Evolutionary conservation across 768 basidiomycete species (phyloP).

Genomic region (Tulasnella sp.): DNA sequence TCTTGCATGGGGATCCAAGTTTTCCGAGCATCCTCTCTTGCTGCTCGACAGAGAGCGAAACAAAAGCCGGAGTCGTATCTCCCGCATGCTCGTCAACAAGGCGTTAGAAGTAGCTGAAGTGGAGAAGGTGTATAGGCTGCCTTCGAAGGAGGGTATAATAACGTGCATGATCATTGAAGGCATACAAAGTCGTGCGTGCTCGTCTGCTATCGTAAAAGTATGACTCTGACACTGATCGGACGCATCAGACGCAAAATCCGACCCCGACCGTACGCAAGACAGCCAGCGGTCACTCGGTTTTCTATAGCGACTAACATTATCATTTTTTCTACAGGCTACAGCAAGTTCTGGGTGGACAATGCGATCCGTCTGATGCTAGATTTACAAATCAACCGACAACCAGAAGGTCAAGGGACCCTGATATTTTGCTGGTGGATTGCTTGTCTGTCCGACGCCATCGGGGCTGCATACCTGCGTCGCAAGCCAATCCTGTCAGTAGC

Average conservation of each 20-base stretch:
- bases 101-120: conserved; percentile 79
- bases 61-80: conserved; percentile 58
- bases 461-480: conserved; percentile 69
- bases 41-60: conserved; percentile 56
- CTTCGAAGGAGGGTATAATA: conserved; percentile 68
- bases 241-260: conserved; percentile 54
- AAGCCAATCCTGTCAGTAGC: conserved; percentile 57
- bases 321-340: conserved; percentile 43
- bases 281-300: background rate
- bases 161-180: conserved; percentile 72
- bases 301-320: background rate
- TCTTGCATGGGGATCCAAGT: conserved; percentile 85
- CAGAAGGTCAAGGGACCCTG: conserved; percentile 56
- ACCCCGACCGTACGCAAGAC: conserved; percentile 44
- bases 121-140: conserved; percentile 72
- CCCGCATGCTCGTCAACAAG: conserved; percentile 63
- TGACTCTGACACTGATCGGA: background rate
- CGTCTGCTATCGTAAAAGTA: background rate
- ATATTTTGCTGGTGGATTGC: conserved; percentile 94
- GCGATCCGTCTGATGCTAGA: conserved; percentile 69
- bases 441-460: conserved; percentile 71
- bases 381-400: conserved; percentile 38
- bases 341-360: conserved; percentile 71
- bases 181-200: conserved; percentile 59
- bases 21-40: conserved; percentile 81